Evolutionary conservation across 1,284 basidiomycete species (phyloP), one percentile per base, ranked within the genome.

Genomic region (Trichosporon ovoides): DNA sequence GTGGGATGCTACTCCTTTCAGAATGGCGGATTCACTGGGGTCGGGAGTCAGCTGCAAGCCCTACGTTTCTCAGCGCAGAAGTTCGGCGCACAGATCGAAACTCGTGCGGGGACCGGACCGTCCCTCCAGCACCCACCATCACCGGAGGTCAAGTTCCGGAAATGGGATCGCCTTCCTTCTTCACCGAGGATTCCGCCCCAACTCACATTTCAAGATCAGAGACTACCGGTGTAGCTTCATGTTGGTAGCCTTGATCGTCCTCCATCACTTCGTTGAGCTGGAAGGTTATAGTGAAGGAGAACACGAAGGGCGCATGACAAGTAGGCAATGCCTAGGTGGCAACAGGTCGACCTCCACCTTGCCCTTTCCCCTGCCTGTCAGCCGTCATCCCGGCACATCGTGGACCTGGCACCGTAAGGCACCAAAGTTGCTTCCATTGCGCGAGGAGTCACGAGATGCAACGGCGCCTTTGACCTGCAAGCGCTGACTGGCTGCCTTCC

Each of bases 1-100:
- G 20, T 65, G 62, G 37, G 62, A 61, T 5, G 66, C 55, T 7
- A 72, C 56, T 54, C 68, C 66, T 38, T 65, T 62, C 22, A 72
- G 59, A 22, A 72, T 59, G 3, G 71, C 71, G 18, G 63, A 62
- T 55, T 72, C 71, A 51, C 71, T 72, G 56, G 9, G 4, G 34
- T 50, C 53, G 59, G 56, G 28, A 5, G 28, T 31, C 28, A 31
- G 28, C 28, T 31, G 28, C 28, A 31, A n/a, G n/a, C n/a, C n/a
- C n/a, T n/a, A n/a, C n/a, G n/a, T n/a, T n/a, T n/a, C n/a, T n/a
- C n/a, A n/a, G n/a, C n/a, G n/a, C n/a, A n/a, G n/a, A n/a, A n/a
- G n/a, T n/a, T n/a, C n/a, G n/a, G n/a, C n/a, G n/a, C n/a, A n/a
- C n/a, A n/a, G n/a, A n/a, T n/a, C n/a, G n/a, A n/a, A n/a, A n/a